phyloP scores from a whole-genome alignment of 208 protist species.

The Leishmania aethiopica region DNA sequence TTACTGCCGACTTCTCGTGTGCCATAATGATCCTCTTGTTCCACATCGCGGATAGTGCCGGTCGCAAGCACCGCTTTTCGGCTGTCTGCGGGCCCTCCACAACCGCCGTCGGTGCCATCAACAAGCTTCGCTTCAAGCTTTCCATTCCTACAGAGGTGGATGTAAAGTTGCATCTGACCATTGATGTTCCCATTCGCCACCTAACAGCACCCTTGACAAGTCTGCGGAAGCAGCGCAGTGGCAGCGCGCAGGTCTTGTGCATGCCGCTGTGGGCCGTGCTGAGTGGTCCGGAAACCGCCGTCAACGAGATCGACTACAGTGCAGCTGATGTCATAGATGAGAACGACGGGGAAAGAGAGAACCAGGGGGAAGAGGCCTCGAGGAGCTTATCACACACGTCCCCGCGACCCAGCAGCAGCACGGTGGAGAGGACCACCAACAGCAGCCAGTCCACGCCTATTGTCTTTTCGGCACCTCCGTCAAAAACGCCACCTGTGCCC shows the following conservation, averaged over 20 bases:
- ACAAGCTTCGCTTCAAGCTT: conserved; percentile 34
- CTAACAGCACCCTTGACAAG: conserved; percentile 42
- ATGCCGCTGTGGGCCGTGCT: conserved; percentile 36
- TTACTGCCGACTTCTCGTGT: neutral
- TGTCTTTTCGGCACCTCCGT: conserved; percentile 12
- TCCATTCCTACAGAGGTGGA: conserved; percentile 39
- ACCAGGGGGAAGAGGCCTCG: conserved; percentile 19
- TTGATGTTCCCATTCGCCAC: conserved; percentile 42
- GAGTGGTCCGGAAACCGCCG: conserved; percentile 16
- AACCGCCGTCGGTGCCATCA: conserved; percentile 38
- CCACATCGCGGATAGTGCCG: conserved; percentile 27
- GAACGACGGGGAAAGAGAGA: conserved; percentile 6
- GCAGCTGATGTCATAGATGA: conserved; percentile 17
- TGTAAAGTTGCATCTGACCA: conserved; percentile 42
- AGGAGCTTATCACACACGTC: neutral
- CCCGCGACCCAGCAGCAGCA: neutral
- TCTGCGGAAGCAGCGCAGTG: conserved; percentile 49
- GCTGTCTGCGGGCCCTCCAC: conserved; percentile 41
- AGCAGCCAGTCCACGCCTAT: neutral
- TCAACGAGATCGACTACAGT: conserved; percentile 33
- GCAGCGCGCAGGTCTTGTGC: conserved; percentile 33
- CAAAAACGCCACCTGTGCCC: neutral
- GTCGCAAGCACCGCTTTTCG: conserved; percentile 19
- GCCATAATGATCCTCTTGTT: conserved; percentile 49
- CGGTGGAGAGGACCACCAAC: neutral